Evolutionary conservation across 352 stramenopile species (phyloP), one percentile per base, ranked within the genome.

Genomic region (Phytopythium cucurbitacearum): DNA sequence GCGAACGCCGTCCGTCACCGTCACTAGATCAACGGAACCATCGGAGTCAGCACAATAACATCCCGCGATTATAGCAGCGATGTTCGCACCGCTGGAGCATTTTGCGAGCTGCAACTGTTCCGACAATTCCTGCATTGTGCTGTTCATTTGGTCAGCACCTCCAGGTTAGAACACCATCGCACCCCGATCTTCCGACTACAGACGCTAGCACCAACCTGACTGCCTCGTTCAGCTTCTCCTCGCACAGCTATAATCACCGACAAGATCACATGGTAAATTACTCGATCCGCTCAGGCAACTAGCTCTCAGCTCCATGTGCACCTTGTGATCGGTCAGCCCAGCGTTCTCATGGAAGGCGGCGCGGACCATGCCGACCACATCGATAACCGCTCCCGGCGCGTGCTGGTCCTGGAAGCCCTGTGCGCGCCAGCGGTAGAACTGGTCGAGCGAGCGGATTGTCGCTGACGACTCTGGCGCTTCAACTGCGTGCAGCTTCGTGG

Each of bases 101-200:
- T 83, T 76, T 34, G 82, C 76, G 12, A 91, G 57, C 39, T 81
- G 61, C 39, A 80, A 56, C 46, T 92, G 82, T 4, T 87, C 68
- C 15, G 77, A 88, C 11, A 92, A 16, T 52, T 88, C 77, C 21
- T 73, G 71, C 40, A 91, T 52, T 21, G 62, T 65, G 56, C 80
- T 91, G 38, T 28, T 28, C 38, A 60, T 36, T 16, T 53, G 38
- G 3, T 37, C 38, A 59, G 28, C 4, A 1, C n/a, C 21, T 28
- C 21, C 21, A 28, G 21, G 21, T 28, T 28, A 28, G 21, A 28
- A 28, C 21, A 28, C 21, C 21, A 28, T 28, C 2, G 1, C 21
- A 28, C 21, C 21, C 21, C 21, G 21, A 28, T 28, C 21, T 28
- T 28, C 21, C 34, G 32, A 60, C 53, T 4, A 32, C 2, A 11